These are phyloP conservation scores for Tricholoma flavovirens DNA, from an alignment of 768 basidiomycete genomes.

Conservation along the genomic window DNA sequence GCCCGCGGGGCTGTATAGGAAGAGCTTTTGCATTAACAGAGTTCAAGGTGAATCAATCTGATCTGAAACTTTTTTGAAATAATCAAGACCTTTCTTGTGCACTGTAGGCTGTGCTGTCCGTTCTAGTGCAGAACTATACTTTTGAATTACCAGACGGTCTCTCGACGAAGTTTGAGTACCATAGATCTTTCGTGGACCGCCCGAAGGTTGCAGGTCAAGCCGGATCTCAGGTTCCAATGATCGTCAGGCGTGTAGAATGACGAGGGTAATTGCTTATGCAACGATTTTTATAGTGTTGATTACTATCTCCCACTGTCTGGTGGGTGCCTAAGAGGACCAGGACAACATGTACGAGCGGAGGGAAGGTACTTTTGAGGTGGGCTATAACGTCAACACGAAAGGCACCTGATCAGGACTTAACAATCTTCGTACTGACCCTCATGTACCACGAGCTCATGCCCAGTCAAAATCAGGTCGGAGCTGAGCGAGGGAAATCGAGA, in stretches of 20 bases:
- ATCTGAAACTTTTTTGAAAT: not conserved
- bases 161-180: slow-evolving; percentile 29
- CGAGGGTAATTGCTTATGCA: no score
- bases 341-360: no score
- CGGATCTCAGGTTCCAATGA: slow-evolving; percentile 30
- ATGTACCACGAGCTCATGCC: no score
- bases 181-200: slow-evolving; percentile 29
- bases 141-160: slow-evolving; percentile 40
- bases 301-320: no score
- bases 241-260: slow-evolving; percentile 25
- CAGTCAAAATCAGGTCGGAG: no score
- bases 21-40: slow-evolving; percentile 42
- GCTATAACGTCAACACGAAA: no score
- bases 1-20: slow-evolving; percentile 46
- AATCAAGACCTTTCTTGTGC: not conserved
- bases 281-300: no score
- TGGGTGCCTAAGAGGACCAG: no score
- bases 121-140: slow-evolving; percentile 36
- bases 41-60: slow-evolving; percentile 29
- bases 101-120: slow-evolving; percentile 34
- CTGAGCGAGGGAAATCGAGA: no score
- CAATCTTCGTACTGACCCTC: no score
- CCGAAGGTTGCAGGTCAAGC: slow-evolving; percentile 32
- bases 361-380: no score
- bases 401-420: no score